phyloP scores from a whole-genome alignment of 768 basidiomycete genomes.

The Podaxis sp. region DNA sequence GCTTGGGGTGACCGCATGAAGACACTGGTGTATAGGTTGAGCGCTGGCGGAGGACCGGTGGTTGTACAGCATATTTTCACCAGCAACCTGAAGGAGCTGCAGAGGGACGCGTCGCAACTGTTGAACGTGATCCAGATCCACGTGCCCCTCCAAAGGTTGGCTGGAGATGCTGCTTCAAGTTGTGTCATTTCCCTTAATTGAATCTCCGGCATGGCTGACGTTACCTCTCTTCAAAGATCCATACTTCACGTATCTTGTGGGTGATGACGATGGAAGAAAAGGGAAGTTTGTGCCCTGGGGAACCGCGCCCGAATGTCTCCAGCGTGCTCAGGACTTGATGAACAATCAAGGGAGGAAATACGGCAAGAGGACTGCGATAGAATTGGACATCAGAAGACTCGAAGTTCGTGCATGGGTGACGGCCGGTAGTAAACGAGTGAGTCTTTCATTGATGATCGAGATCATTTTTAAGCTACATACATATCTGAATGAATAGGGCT shows the following conservation, averaged over 20 bases:
- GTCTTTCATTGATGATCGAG: constrained; percentile 13
- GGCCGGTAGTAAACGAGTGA: constrained; percentile 36
- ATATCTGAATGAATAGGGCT: constrained; percentile 21
- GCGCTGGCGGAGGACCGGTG: constrained; percentile 14
- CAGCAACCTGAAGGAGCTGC: constrained; percentile 41
- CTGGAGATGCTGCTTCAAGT: constrained; percentile 28
- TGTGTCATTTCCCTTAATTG: not conserved
- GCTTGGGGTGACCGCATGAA: constrained; percentile 34
- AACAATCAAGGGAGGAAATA: constrained; percentile 31
- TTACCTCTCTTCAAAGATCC: constrained; percentile 23
- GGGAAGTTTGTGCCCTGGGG: constrained; percentile 12
- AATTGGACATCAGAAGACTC: constrained; percentile 34
- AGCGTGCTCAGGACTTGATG: constrained; percentile 30
- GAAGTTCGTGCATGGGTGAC: constrained; percentile 42
- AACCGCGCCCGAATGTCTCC: constrained; percentile 25
- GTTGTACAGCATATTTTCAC: constrained; percentile 47
- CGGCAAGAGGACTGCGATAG: constrained; percentile 27
- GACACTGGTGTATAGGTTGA: constrained; percentile 31
- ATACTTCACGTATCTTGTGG: constrained; percentile 27
- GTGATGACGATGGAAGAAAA: constrained; percentile 11
- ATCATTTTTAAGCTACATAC: not conserved
- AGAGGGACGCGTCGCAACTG: constrained; percentile 36
- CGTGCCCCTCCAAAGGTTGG: constrained; percentile 29
- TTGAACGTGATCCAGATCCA: constrained; percentile 39
- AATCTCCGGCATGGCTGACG: not conserved